Conservation (phyloP, 2,329 filamentous ascomycete species). For the Pseudogymnoascus sp. region DNA sequence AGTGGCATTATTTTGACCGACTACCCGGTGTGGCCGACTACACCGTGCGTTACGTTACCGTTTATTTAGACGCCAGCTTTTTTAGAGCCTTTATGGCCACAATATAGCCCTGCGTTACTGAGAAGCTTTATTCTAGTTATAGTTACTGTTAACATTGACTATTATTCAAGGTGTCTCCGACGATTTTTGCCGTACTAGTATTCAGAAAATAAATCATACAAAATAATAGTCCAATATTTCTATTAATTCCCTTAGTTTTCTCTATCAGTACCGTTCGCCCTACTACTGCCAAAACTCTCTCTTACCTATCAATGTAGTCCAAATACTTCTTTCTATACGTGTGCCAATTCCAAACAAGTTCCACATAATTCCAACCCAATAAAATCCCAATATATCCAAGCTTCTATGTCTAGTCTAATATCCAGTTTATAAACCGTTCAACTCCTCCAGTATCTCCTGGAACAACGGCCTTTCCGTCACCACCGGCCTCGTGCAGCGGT, state of each 20-base stretch:
- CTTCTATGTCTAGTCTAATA: conserved; percentile 10
- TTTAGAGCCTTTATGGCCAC: not conserved
- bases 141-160: not conserved
- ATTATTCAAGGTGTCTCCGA: not conserved
- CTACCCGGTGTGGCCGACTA: too few relatives aligned
- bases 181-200: not conserved
- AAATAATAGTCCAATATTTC: not conserved
- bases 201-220: not conserved
- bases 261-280: not conserved
- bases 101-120: not conserved
- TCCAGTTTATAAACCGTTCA: conserved; percentile 16
- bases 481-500: conserved; percentile 24
- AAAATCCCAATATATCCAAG: not conserved
- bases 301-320: not conserved
- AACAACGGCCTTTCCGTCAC: conserved; percentile 25
- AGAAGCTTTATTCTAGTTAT: not conserved
- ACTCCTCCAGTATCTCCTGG: conserved; percentile 20
- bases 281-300: not conserved
- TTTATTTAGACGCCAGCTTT: not conserved
- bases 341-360: not conserved
- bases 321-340: not conserved
- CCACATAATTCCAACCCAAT: not conserved
- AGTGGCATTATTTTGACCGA: too few relatives aligned
- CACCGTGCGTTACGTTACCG: too few relatives aligned
- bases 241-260: not conserved